Conservation (phyloP, 2,329 filamentous ascomycete genomes). For the Ascochyta rabiei region DNA sequence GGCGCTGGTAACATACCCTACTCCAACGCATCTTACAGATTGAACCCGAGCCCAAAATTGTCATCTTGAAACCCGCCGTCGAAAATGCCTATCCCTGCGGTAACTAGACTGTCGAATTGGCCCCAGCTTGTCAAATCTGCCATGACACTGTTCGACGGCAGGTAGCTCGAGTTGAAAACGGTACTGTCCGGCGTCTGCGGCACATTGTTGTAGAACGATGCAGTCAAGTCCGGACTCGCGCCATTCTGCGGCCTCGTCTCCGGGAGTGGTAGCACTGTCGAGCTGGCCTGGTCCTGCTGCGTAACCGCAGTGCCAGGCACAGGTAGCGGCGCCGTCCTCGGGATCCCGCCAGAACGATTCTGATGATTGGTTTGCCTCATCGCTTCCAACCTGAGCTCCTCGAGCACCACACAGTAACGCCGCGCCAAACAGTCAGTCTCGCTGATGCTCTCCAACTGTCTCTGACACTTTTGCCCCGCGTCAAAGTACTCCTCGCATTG, state of each 20-base stretch:
- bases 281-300: conserved; percentile 1
- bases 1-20: background rate
- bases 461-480: conserved; percentile 51
- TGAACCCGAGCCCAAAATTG: conserved; percentile 30
- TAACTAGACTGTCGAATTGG: conserved; percentile 48
- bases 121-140: conserved; percentile 47
- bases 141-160: conserved; percentile 35
- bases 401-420: conserved; percentile 60
- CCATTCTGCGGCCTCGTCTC: conserved; percentile 21
- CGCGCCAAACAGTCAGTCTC: conserved; percentile 46
- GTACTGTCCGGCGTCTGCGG: conserved; percentile 39
- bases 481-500: conserved; percentile 56
- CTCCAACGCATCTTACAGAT: conserved; percentile 3
- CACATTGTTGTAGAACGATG: conserved; percentile 27
- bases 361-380: conserved; percentile 33
- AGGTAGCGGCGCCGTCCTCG: background rate
- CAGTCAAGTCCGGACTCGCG: conserved; percentile 18
- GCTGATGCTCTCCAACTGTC: conserved; percentile 38
- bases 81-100: conserved; percentile 42
- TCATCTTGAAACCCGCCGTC: conserved; percentile 37
- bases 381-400: conserved; percentile 57
- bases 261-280: conserved; percentile 3
- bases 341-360: background rate
- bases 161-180: conserved; percentile 28
- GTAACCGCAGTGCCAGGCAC: background rate